Base-by-base conservation (phyloP, 305 asterid genomes). In the Caryopteris hybrid region DNA sequence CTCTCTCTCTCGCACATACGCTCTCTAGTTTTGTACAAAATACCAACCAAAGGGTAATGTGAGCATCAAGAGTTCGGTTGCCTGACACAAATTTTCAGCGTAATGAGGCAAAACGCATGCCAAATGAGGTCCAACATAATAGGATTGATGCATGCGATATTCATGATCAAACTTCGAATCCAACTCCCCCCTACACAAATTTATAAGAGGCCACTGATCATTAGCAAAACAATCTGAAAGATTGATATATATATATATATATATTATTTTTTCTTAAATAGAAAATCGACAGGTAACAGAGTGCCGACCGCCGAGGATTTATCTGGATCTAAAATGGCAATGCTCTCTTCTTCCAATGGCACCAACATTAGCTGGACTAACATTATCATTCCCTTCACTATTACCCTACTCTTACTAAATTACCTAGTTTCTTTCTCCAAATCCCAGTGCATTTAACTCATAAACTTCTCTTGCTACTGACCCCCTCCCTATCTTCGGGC, bases 401-500 rank as follows among this genome's bases (percentile, higher is more conserved):
- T 55, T 16, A 18, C 66, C 45, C 22, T 77, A 2, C 72, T 81
- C 78, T 57, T 78, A 18, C 51, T 52, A 8, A 11, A 72, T 18
- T 71, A 76, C 76, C 64, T 69, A 13, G 21, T 65, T 16, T 71
- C 45, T 14, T 57, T 58, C 8, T 43, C 72, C 25, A 74, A 59
- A 70, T 36, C 83, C 18, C 77, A 51, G 21, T 23, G 56, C 51
- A 13, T 81, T 64, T 83, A 86, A 76, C 84, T 79, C 0, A 13
- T 81, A 0, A 83, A 83, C 66, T 83, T 74, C 80, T 81, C 82
- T 4, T 76, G 87, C 72, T 76, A 76, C 25, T 68, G n/a, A 9
- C 84, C 84, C 2, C 86, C n/a, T n/a, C n/a, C n/a, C n/a, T n/a
- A n/a, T n/a, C n/a, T n/a, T n/a, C 81, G 83, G 1, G 82, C 62